Conservation (phyloP, 2,329 filamentous ascomycete genomes). For the Aspergillus eucalypticola region DNA sequence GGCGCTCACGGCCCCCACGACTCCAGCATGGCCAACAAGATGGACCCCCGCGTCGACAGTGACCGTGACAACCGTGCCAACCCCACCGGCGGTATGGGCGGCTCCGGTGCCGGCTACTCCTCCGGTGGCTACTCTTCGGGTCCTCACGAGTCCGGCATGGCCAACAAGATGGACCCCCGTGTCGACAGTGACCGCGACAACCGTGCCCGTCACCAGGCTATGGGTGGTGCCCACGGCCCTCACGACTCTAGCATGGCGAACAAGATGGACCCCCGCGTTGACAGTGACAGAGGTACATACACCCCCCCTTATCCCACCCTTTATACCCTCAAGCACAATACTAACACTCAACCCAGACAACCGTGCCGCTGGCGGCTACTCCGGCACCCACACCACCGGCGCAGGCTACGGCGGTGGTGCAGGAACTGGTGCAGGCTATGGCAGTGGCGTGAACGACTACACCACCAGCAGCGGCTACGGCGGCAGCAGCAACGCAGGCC, state of each 20-base stretch:
- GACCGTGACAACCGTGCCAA: slow-evolving; percentile 16
- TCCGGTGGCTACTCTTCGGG: slow-evolving; percentile 10
- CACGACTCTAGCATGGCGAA: slow-evolving; percentile 51
- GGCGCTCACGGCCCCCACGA: slow-evolving; percentile 1
- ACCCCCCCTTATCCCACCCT: neutral
- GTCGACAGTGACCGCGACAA: slow-evolving; percentile 18
- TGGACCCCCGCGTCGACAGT: slow-evolving; percentile 22
- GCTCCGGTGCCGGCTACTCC: neutral
- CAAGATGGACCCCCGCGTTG: slow-evolving; percentile 51
- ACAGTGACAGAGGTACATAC: slow-evolving; percentile 18
- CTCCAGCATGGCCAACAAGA: slow-evolving; percentile 20
- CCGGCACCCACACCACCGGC: neutral
- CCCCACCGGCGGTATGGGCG: neutral
- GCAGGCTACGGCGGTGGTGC: slow-evolving; percentile 12
- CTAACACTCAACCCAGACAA: slow-evolving; percentile 9
- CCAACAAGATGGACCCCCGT: slow-evolving; percentile 21
- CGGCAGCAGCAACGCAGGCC: slow-evolving; percentile 32
- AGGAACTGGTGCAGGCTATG: neutral
- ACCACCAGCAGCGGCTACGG: slow-evolving; percentile 22
- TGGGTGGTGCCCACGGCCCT: slow-evolving; percentile 35
- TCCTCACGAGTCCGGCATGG: slow-evolving; percentile 34
- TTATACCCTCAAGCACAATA: too few relatives aligned
- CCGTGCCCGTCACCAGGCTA: slow-evolving; percentile 14
- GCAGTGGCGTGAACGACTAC: neutral
- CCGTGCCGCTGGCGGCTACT: slow-evolving; percentile 4